Evolutionary conservation across 345 rosid genomes (phyloP).

Genomic region (Angophora floribunda): DNA sequence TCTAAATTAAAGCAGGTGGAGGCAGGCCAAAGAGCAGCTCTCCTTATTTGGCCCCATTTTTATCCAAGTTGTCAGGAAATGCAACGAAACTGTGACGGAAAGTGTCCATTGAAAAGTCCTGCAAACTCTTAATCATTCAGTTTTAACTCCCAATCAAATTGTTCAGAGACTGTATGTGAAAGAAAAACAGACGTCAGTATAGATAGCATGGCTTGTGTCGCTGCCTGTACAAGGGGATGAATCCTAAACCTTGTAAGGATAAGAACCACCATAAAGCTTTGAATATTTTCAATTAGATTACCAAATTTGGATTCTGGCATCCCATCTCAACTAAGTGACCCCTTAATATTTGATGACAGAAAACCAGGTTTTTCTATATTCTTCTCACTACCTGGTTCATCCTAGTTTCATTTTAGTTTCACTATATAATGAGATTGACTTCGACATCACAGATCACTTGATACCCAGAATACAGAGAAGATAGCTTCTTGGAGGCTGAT

Average conservation of each 20-base stretch:
- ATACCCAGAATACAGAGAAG: neutral
- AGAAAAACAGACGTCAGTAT: neutral
- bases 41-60: slow-evolving; percentile 13
- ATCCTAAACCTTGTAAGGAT: neutral
- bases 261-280: neutral
- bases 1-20: slow-evolving; percentile 3
- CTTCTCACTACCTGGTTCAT: neutral
- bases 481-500: neutral
- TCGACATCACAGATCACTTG: neutral
- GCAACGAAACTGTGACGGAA: slow-evolving; percentile 24
- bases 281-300: neutral
- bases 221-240: neutral
- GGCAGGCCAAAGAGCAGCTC: slow-evolving; percentile 4
- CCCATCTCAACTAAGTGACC: neutral
- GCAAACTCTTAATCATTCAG: slow-evolving; percentile 7
- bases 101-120: slow-evolving; percentile 41
- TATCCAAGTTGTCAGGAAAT: slow-evolving; percentile 22
- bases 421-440: neutral
- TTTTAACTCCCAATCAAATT: neutral
- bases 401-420: neutral
- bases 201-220: neutral
- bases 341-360: neutral
- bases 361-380: accelerated
- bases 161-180: neutral
- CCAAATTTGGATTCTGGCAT: neutral